phyloP scores from a whole-genome alignment of 2,329 filamentous ascomycete species.

The Microcera coccophila region DNA sequence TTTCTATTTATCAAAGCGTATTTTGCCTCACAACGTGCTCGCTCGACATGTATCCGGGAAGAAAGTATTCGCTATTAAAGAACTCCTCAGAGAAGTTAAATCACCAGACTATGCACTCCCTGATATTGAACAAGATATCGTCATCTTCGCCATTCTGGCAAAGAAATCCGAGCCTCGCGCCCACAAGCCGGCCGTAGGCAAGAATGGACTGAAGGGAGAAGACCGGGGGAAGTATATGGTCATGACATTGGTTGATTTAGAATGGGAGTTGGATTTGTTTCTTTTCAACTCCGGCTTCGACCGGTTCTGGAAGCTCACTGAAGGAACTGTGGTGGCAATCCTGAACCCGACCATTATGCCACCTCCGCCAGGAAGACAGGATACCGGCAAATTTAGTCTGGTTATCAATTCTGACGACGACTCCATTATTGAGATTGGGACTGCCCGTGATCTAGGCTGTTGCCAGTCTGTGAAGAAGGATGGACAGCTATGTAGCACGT shows the following conservation, averaged over 20 bases:
- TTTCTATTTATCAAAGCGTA: slow-evolving; percentile 76
- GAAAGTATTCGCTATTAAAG: slow-evolving; percentile 71
- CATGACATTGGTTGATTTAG: slow-evolving; percentile 78
- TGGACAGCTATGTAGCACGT: slow-evolving; percentile 72
- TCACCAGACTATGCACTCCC: slow-evolving; percentile 78
- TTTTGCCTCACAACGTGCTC: slow-evolving; percentile 76
- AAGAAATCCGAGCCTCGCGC: slow-evolving; percentile 78
- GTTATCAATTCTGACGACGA: slow-evolving; percentile 83
- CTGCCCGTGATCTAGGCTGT: slow-evolving; percentile 78
- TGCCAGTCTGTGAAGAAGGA: slow-evolving; percentile 84
- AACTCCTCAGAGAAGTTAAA: slow-evolving; percentile 76
- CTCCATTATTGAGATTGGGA: slow-evolving; percentile 84
- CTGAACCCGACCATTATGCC: slow-evolving; percentile 91
- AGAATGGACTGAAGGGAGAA: slow-evolving; percentile 46
- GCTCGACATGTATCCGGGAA: slow-evolving; percentile 75
- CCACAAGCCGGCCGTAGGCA: slow-evolving; percentile 46
- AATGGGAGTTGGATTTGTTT: slow-evolving; percentile 87
- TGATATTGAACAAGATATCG: slow-evolving; percentile 78
- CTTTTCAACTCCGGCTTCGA: slow-evolving; percentile 89
- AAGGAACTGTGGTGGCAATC: slow-evolving; percentile 88
- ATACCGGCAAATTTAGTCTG: slow-evolving; percentile 80
- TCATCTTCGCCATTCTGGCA: slow-evolving; percentile 83
- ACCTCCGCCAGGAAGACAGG: slow-evolving; percentile 67
- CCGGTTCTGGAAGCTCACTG: slow-evolving; percentile 87
- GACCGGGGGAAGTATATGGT: slow-evolving; percentile 87